phyloP scores from a whole-genome alignment of 768 basidiomycete species.

The Coprinopsis cinerea region DNA sequence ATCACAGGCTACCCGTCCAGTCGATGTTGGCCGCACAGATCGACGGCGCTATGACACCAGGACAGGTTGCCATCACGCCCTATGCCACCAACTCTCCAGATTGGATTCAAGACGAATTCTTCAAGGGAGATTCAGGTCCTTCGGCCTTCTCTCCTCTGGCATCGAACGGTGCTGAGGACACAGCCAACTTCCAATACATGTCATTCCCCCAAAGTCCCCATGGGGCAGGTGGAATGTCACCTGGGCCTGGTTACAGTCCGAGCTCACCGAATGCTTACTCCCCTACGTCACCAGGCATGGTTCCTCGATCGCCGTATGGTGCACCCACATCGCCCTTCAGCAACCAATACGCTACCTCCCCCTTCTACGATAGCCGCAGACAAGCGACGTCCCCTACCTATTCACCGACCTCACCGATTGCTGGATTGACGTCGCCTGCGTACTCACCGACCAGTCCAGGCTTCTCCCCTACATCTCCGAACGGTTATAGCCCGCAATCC shows the following conservation, averaged over 20 bases:
- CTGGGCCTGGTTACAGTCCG: constrained; percentile 84
- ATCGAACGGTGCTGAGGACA: constrained; percentile 79
- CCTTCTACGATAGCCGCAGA: constrained; percentile 64
- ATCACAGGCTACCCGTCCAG: constrained; percentile 87
- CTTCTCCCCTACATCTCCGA: constrained; percentile 81
- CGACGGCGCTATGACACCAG: constrained; percentile 88
- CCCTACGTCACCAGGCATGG: constrained; percentile 81
- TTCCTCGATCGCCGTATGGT: constrained; percentile 76
- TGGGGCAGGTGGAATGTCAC: constrained; percentile 84
- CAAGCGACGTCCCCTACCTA: constrained; percentile 75
- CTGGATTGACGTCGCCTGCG: constrained; percentile 76
- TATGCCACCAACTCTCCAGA: constrained; percentile 90
- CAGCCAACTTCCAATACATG: constrained; percentile 64
- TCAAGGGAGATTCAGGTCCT: constrained; percentile 78
- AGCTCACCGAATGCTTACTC: constrained; percentile 88
- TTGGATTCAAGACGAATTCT: constrained; percentile 61
- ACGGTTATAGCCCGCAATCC: constrained; percentile 55
- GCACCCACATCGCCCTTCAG: constrained; percentile 83
- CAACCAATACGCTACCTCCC: constrained; percentile 72
- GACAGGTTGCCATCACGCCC: constrained; percentile 92
- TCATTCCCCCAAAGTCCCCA: constrained; percentile 83
- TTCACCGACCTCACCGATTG: constrained; percentile 85
- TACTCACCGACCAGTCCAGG: constrained; percentile 89
- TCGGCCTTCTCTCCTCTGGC: constrained; percentile 96
- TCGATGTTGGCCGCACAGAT: constrained; percentile 71